Evolutionary conservation across 768 basidiomycete genomes (phyloP), one percentile per base, ranked within the genome.

Genomic region (Lenzites betulinus): DNA sequence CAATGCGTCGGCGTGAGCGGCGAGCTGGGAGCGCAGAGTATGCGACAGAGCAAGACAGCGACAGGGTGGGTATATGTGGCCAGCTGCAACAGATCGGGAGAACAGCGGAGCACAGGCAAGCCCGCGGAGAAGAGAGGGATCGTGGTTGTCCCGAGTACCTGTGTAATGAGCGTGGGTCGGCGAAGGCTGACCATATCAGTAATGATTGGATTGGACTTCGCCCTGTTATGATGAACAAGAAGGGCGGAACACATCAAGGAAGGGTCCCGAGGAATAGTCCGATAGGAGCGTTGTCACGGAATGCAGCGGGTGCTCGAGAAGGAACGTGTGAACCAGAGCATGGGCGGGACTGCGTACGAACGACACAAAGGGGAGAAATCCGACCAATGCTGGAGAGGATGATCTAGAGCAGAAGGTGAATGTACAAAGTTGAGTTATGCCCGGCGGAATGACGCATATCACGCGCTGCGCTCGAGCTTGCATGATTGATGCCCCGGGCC

Each of bases 151-250:
- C 30, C 30, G 30, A 33, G 30, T 33, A 11, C 30, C 30, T 33
- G 30, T 33, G n/a, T 20, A 2, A 43, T 43, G 42, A 43, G n/a
- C n/a, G 3, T 43, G 18, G 9, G 23, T 26, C 44, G 23, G 12
- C 1, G 22, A 23, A 7, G 44, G 22, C 13, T 9, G 25, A 7
- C 44, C 7, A 5, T 6, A 46, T 46, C 44, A 46, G 23, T 46
- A 23, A 26, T 46, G 44, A 11, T 8, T 20, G 44, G 11, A 12
- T 33, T 33, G 30, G 35, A 20, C 50, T 51, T 51, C 50, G n/a
- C 20, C 33, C 20, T 13, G 36, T 18, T 11, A n/a, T 46, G 53
- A 54, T 46, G 53, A 54, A 54, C 53, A 46, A 33, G 43, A 54
- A 46, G 43, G 5, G 28, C 28, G 15, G 42, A 35, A 28, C 42